Percentiles rank a stretch among this genome's conserved stretches.
phyloP scores from a whole-genome alignment of 805 yeast genomes.

The Candida odintsovae region DNA sequence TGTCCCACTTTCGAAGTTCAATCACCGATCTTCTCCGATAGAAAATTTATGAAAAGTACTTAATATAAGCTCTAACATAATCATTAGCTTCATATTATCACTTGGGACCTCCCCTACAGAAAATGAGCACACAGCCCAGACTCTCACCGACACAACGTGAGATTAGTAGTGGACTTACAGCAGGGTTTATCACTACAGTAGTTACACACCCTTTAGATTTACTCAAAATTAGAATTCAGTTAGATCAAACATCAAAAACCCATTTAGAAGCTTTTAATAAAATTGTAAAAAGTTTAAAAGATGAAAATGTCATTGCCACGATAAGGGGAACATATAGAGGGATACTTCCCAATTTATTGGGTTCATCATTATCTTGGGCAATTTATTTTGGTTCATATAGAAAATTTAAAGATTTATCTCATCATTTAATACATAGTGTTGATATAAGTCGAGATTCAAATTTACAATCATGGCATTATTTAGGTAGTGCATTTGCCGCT shows the following conservation, averaged over 20 bases:
- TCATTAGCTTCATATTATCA: too few species aligned
- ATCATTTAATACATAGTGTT: constrained; percentile 9
- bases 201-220: constrained; percentile 88
- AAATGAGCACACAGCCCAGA: not conserved
- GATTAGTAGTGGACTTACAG: constrained; percentile 63
- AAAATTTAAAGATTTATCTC: constrained; percentile 41
- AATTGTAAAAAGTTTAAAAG: constrained; percentile 15
- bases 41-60: not conserved
- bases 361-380: constrained; percentile 87
- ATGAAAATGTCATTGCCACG: not conserved
- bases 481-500: constrained; percentile 56
- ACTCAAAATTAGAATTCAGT: constrained; percentile 76
- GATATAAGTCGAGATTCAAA: constrained; percentile 24
- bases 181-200: constrained; percentile 77
- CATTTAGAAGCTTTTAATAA: constrained; percentile 25
- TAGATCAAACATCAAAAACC: constrained; percentile 34
- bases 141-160: constrained; percentile 34
- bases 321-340: constrained; percentile 17
- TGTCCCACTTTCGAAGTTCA: not conserved
- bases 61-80: not conserved
- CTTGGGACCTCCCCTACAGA: not conserved
- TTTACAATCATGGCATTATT: constrained; percentile 39
- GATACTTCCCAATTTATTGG: constrained; percentile 56
- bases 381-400: constrained; percentile 77
- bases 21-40: not conserved